Base-by-base conservation (phyloP, 371 early-diverging fungal species). In the Saksenaea oblongispora region DNA sequence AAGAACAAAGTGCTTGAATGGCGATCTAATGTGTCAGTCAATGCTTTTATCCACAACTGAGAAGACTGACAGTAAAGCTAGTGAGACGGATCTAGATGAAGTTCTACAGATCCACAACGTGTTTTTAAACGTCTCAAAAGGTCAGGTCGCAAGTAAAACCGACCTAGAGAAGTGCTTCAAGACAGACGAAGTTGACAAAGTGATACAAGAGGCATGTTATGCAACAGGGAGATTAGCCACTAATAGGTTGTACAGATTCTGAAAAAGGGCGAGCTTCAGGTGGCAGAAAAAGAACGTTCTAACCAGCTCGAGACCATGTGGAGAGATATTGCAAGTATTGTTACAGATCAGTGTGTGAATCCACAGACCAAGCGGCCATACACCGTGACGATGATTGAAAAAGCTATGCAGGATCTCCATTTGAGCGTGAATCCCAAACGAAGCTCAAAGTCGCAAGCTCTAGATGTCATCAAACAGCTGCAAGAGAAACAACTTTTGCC, bases 1-100 rank as follows among this genome's bases (percentile, higher is more conserved):
- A 97, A 96, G 74, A 99, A 99, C 87, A 98, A 99, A 81, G 96
- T 97, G n/a, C 77, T 93, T 69, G 97, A 98, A 75, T 98, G 95
- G 95, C 84, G 98, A 34, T 91, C 81, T 37, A 91, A 93, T 57
- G 91, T 96, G 93, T 95, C 87, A 79, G 89, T 31, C 7, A 2
- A 31, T 31, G 31, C 31, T 31, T 7, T 7, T 31, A 31, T 7
- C 4, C 31, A 7, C 31, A 15, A 28, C 13, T 3, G n/a, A 35
- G 47, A 4, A 24, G 24, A 34, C 4, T 61, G 8, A 54, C 36
- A 44, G 15, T 41, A 36, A 22, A 14, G 5, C 51, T 71, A 94
- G 96, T 36, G 98, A 97, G 66, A 96, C 95, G 34, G 96, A 99
- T 80, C 73, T 99, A 13, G 95, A 96, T 70, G 93, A 98, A 72